Evolutionary conservation across 257 asterid genomes (phyloP), one percentile per base, ranked within the genome.

Genomic region (Nicotiana otophora): DNA sequence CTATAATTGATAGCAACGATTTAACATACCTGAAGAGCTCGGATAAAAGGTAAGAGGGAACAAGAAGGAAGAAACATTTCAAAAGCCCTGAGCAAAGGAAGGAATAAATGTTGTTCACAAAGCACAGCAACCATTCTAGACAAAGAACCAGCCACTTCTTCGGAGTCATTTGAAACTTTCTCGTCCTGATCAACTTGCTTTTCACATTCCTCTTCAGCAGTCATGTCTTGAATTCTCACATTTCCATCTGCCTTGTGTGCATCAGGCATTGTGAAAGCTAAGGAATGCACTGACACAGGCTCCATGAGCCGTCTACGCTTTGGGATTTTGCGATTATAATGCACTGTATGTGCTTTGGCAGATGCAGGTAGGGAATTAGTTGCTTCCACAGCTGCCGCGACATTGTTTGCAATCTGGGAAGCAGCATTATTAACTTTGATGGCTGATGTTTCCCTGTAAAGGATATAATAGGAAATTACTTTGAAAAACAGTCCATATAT

Each of bases 1-100:
- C 12, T 46, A 53, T 36, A 34, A n/a, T 74, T 48, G 26, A 28
- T 58, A 62, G 19, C 63, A 70, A 78, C 17, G 66, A 46, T 67
- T 34, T 58, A 85, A 87, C 91, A 86, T 87, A 96, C 99, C 99
- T 96, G 99, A 81, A 96, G 99, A 63, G 98, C 93, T 82, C 98
- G 98, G 82, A 94, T 84, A 84, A 94, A 96, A 80, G 98, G 97
- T 87, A 96, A 88, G 87, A 96, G 91, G 72, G 97, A 96, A 90
- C 98, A 93, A 66, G 97, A 93, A n/a, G 99, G 98, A 79, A 96
- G 98, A 89, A 94, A 96, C 90, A 96, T 91, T 85, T 96, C 99
- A 81, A 96, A 96, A 78, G 99, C 98, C 88, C 91, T 93, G 28
- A 96, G 93, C 87, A 96, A 87, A 64, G 98, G 99, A 82, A 92